These are phyloP conservation scores for Mallotus nudiflorus DNA, from an alignment of 345 rosid genomes.

Conservation along the genomic window DNA sequence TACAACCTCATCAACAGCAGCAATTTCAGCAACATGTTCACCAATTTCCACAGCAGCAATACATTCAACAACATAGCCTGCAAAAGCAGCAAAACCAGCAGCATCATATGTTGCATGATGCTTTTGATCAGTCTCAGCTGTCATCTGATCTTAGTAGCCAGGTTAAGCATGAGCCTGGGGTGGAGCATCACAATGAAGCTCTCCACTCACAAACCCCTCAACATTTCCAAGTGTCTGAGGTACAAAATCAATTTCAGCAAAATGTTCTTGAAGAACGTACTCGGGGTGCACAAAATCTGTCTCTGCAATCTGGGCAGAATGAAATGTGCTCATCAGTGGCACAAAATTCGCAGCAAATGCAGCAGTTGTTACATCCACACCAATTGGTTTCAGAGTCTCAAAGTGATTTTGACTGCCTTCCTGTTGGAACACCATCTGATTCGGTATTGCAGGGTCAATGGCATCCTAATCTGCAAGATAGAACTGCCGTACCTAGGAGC, in stretches of 20 bases:
- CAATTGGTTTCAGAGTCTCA: constrained; percentile 54
- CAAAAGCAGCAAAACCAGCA: constrained; percentile 65
- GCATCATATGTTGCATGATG: constrained; percentile 52
- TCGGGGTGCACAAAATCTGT: constrained; percentile 36
- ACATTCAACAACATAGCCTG: constrained; percentile 53
- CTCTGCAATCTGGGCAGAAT: constrained; percentile 46
- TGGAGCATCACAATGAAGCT: constrained; percentile 49
- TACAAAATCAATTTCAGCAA: constrained; percentile 71
- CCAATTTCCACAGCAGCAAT: constrained; percentile 61
- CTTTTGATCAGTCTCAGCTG: constrained; percentile 57
- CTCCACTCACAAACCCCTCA: constrained; percentile 60
- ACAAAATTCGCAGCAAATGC: constrained; percentile 61
- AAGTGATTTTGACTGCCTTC: constrained; percentile 43
- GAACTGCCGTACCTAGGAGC: constrained; percentile 44
- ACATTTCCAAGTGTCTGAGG: constrained; percentile 54
- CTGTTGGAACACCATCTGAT: constrained; percentile 54
- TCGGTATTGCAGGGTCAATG: constrained; percentile 57
- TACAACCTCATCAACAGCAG: constrained; percentile 64
- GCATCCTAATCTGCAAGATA: constrained; percentile 60
- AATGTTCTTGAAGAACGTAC: constrained; percentile 53
- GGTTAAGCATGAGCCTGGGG: constrained; percentile 67
- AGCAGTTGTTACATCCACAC: constrained; percentile 53
- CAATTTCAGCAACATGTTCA: constrained; percentile 60
- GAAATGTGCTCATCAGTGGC: constrained; percentile 44
- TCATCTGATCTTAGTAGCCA: constrained; percentile 49